Evolutionary conservation across 768 basidiomycete genomes (phyloP), one percentile per base, ranked within the genome.

Genomic region (Tylopilus subfusipes): DNA sequence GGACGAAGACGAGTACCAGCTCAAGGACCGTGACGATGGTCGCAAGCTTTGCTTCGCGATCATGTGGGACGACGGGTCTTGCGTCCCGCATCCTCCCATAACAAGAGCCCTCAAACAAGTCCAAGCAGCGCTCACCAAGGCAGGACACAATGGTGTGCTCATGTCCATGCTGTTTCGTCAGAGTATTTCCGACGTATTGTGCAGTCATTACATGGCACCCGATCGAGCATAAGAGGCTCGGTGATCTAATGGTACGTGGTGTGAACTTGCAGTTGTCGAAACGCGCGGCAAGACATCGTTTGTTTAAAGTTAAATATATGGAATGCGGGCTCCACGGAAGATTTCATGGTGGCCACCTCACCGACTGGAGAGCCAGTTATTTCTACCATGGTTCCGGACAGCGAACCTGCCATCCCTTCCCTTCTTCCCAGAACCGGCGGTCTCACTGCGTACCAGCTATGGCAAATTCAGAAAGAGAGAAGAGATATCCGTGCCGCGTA

Each of bases 131-230:
- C 68, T 93, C 24, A 50, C 77, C 5, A 74, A 73, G 7, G 83
- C 80, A 14, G 87, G 89, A 5, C 86, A 91, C 67, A 73, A 77
- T 69, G 84, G 88, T 86, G 46, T 34, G 73, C 34, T 34, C 33
- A 52, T 1, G 16, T 31, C 24, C 22, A 25, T 45, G 30, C 22
- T 16, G 14, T 24, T 52, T 13, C 4, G 2, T 44, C 5, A 2
- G n/a, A 0, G 18, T 36, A 16, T 50, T 48, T 29, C 16, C 47
- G 8, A 48, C 40, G 9, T 39, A 34, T 12, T 12, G 22, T 48
- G 19, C 50, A 88, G 90, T 90, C 18, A 76, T 91, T 48, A 81
- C 87, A 48, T 92, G 88, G 88, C 68, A 76, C 34, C 81, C 83
- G 0, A 63, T 76, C 36, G 76, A 82, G 30, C 83, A 86, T 58